Base-by-base conservation (phyloP, 306 rosid species). In the Vicia villosa region DNA sequence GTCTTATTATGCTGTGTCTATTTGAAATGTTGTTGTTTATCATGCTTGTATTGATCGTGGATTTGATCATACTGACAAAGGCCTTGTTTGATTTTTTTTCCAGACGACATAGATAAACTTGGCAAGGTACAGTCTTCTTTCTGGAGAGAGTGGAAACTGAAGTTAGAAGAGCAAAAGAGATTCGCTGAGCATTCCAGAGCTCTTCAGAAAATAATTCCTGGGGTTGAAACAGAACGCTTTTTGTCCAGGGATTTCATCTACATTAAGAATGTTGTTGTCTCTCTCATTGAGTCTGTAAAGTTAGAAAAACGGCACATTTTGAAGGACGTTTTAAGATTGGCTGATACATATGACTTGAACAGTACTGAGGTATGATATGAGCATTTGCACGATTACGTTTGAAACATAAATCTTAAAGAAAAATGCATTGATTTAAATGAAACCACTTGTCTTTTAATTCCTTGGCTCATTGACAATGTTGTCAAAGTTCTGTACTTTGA, bases 101-200 rank as follows among this genome's bases (percentile, higher is more conserved):
- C 91, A 91, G 99, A 88, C 55, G 96, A 89, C 74, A 68, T 84
- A 41, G 82, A 77, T 75, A 87, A 86, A 81, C 85, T 83, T 80
- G 96, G 86, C 79, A 77, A 82, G 80, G 96, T 69, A 60, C 96
- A 91, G 71, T 87, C 99, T 63, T 81, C 96, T 63, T 95, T 95
- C 85, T 95, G 99, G 99, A 88, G 91, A 75, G 97, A 88, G 74
- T 94, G 99, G 99, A 95, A 95, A 79, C 57, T 77, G 77, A 95
- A 95, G 82, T 80, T 91, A 76, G 97, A 95, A 68, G 92, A 91
- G 80, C 92, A 89, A 76, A 91, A 89, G 81, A 87, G 81, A 52
- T 82, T 84, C 41, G 82, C 99, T 26, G 99, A 95, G 79, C 85
- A 78, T 41, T 89, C 96, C 63, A 87, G 97, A 74, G 86, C 85